Conservation (phyloP, 495 filamentous ascomycete genomes). For the Cenococcum geophilum region DNA sequence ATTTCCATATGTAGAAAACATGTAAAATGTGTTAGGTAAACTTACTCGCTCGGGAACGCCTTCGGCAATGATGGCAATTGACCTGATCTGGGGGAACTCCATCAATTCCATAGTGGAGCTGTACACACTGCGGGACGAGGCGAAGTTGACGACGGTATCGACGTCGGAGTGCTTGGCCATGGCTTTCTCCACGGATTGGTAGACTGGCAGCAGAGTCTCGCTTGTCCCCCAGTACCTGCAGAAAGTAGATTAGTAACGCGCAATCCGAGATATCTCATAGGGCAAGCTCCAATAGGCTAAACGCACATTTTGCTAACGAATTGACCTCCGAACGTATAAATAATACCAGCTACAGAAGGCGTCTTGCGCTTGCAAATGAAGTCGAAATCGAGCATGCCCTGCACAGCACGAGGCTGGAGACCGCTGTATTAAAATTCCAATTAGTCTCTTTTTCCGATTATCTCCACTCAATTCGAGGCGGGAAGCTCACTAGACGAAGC, state of each 20-base stretch:
- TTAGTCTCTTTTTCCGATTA: slow-evolving; percentile 2
- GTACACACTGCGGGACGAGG: slow-evolving; percentile 96
- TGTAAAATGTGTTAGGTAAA: slow-evolving; percentile 13
- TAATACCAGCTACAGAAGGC: slow-evolving; percentile 96
- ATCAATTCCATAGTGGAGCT: slow-evolving; percentile 96
- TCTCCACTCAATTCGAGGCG: background rate
- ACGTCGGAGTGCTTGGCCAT: slow-evolving; percentile 96
- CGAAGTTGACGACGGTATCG: slow-evolving; percentile 98
- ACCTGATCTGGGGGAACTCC: slow-evolving; percentile 93
- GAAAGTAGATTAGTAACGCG: slow-evolving; percentile 14
- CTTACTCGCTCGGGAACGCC: slow-evolving; percentile 95
- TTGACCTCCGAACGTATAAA: slow-evolving; percentile 99
- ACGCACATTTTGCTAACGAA: slow-evolving; percentile 98
- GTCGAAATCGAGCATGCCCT: slow-evolving; percentile 99
- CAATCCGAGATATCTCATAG: background rate
- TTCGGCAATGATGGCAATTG: slow-evolving; percentile 98
- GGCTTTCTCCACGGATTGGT: slow-evolving; percentile 90
- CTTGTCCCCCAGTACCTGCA: slow-evolving; percentile 94
- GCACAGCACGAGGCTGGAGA: slow-evolving; percentile 93
- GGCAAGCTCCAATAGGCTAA: background rate
- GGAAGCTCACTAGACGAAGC: slow-evolving; percentile 83
- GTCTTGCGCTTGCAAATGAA: slow-evolving; percentile 99
- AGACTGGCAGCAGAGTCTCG: slow-evolving; percentile 97
- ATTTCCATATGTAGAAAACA: background rate
- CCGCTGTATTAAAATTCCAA: slow-evolving; percentile 48